phyloP scores from a whole-genome alignment of 805 yeast genomes.

The Sporopachydermia quercuum region DNA sequence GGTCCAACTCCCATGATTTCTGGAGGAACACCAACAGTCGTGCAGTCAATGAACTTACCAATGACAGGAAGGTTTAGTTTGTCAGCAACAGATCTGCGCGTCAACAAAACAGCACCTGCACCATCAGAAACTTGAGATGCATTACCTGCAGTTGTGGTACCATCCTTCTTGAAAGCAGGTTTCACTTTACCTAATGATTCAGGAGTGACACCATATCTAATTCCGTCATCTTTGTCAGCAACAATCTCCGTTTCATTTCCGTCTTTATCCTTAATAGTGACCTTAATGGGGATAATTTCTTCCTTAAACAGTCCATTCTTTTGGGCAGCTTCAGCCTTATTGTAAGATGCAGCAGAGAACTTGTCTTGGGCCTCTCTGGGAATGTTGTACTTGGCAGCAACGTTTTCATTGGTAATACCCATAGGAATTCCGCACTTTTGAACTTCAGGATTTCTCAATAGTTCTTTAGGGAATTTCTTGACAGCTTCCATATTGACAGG shows the following conservation, averaged over 20 bases:
- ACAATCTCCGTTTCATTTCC: conserved; percentile 38
- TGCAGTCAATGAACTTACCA: conserved; percentile 69
- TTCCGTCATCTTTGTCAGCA: conserved; percentile 75
- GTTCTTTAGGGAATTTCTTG: conserved; percentile 13
- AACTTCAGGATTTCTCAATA: conserved; percentile 28
- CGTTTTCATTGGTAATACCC: conserved; percentile 94
- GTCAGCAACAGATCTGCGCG: conserved; percentile 77
- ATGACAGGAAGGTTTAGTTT: conserved; percentile 52
- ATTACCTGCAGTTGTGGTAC: conserved; percentile 89
- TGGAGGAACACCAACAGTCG: conserved; percentile 88
- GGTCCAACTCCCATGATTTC: conserved; percentile 98
- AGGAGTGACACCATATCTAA: conserved; percentile 75
- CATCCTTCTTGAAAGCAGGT: conserved; percentile 79
- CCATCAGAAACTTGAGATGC: conserved; percentile 95
- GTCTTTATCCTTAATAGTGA: conserved; percentile 39
- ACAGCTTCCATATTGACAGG: background rate
- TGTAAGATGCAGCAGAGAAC: conserved; percentile 78
- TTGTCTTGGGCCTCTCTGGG: conserved; percentile 66
- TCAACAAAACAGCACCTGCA: conserved; percentile 78
- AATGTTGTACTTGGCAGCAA: conserved; percentile 51
- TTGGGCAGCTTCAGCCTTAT: conserved; percentile 70
- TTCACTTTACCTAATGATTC: conserved; percentile 56
- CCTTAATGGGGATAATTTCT: conserved; percentile 73
- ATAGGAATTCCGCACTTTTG: conserved; percentile 79
- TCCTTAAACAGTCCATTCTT: conserved; percentile 62